Conservation (phyloP, 108 stramenopile species). For the Heterococcus sp. region DNA sequence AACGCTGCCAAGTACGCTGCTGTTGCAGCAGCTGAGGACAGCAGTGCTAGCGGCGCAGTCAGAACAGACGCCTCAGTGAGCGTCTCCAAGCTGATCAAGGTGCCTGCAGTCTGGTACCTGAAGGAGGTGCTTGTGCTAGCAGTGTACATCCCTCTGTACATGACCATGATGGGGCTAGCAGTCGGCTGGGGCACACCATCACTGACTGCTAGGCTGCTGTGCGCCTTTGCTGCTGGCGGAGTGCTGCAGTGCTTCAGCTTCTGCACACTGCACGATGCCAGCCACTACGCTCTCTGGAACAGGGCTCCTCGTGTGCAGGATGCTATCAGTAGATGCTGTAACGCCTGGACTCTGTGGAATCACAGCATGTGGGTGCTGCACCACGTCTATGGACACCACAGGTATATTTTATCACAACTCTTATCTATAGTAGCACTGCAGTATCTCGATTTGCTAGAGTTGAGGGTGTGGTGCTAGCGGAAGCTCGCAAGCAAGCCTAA, state of each 20-base stretch:
- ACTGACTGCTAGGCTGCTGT: not conserved
- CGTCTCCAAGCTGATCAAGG: not conserved
- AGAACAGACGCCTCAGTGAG: too few relatives aligned
- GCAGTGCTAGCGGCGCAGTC: too few relatives aligned
- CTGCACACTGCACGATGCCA: slow-evolving; percentile 35
- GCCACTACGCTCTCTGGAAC: slow-evolving; percentile 11
- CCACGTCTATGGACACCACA: slow-evolving; percentile 33
- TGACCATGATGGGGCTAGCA: not conserved
- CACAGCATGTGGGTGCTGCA: slow-evolving; percentile 30
- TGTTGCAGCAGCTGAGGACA: not conserved
- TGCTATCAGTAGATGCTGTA: slow-evolving; percentile 5
- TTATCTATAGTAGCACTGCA: too few relatives aligned
- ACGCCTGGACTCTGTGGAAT: slow-evolving; percentile 37
- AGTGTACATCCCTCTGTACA: slow-evolving; percentile 5
- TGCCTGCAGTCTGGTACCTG: slow-evolving; percentile 5
- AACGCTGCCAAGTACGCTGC: not conserved
- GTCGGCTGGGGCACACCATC: too few relatives aligned
- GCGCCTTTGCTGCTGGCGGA: slow-evolving; percentile 4
- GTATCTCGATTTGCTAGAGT: too few relatives aligned
- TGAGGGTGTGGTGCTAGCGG: too few relatives aligned
- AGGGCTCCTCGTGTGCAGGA: slow-evolving; percentile 3
- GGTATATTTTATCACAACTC: too few relatives aligned
- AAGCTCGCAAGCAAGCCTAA: too few relatives aligned
- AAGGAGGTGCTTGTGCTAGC: slow-evolving; percentile 9
- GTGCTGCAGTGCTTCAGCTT: slow-evolving; percentile 25